A percentile compares a stretch with the other conserved stretches of the same genome.
phyloP scores from a whole-genome alignment of 805 yeast genomes.

The Kurtzmaniella fragi region DNA sequence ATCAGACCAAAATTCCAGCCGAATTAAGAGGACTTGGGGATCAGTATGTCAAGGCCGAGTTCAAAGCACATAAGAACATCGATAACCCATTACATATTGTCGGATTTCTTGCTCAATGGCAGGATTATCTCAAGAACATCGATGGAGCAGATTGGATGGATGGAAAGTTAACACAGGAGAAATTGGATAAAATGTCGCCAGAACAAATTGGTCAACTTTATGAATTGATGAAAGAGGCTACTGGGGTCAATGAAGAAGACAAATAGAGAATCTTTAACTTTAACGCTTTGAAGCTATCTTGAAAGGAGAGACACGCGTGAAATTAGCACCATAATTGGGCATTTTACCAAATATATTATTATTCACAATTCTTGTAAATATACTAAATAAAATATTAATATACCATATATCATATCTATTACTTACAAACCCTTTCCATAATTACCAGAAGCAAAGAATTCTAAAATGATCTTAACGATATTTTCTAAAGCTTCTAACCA shows the following conservation, averaged over 20 bases:
- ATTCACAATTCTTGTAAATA: not conserved
- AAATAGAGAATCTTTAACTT: not conserved
- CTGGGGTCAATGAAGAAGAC: constrained; percentile 20
- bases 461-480: constrained; percentile 68
- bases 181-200: constrained; percentile 79
- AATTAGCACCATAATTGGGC: too few species aligned
- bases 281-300: not conserved
- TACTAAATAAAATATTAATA: not conserved
- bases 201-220: constrained; percentile 82
- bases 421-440: constrained; percentile 79
- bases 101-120: constrained; percentile 94
- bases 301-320: not conserved
- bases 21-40: constrained; percentile 81
- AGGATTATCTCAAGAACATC: constrained; percentile 63
- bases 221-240: constrained; percentile 74
- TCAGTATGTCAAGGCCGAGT: constrained; percentile 83
- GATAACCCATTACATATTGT: constrained; percentile 93
- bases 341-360: not conserved
- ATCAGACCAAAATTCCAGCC: constrained; percentile 53
- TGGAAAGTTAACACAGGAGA: constrained; percentile 50
- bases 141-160: constrained; percentile 42
- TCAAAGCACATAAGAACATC: constrained; percentile 71
- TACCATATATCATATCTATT: not conserved
- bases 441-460: constrained; percentile 72
- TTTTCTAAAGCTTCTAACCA: constrained; percentile 79